Evolutionary conservation across 2,329 filamentous ascomycete species (phyloP).

Genomic region (Metarhizium anisopliae): DNA sequence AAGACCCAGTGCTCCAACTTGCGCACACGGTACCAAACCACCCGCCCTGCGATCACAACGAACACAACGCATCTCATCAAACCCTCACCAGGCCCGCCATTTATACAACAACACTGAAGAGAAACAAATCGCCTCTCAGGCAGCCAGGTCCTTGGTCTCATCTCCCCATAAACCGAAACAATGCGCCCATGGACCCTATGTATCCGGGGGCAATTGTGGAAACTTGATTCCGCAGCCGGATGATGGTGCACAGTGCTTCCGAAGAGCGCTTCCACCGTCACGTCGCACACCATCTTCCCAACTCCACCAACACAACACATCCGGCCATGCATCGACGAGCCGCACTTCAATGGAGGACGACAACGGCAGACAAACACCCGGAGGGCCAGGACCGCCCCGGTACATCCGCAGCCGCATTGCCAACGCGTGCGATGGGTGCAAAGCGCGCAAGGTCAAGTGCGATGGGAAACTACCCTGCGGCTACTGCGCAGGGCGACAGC

Average conservation of each 20-base stretch:
- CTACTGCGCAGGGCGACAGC: slow-evolving; percentile 37
- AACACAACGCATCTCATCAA: too few relatives aligned
- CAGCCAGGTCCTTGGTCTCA: background rate
- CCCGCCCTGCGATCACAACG: too few relatives aligned
- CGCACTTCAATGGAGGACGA: slow-evolving; percentile 1
- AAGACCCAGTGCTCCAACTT: too few relatives aligned
- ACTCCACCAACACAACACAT: background rate
- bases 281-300: background rate
- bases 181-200: background rate
- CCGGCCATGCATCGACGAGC: background rate
- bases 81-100: too few relatives aligned
- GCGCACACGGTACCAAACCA: too few relatives aligned
- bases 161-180: background rate
- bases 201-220: background rate
- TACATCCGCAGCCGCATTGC: slow-evolving; percentile 35
- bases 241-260: slow-evolving; percentile 3
- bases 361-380: background rate
- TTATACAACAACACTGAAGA: too few relatives aligned
- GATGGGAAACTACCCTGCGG: slow-evolving; percentile 43
- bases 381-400: background rate
- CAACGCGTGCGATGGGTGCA: slow-evolving; percentile 47
- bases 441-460: slow-evolving; percentile 46
- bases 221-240: background rate
- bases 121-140: too few relatives aligned
- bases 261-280: background rate